Percentiles rank a stretch among this genome's conserved stretches.
Evolutionary conservation across 768 basidiomycete genomes (phyloP).

Genomic region (Phaeotremella fagi): DNA sequence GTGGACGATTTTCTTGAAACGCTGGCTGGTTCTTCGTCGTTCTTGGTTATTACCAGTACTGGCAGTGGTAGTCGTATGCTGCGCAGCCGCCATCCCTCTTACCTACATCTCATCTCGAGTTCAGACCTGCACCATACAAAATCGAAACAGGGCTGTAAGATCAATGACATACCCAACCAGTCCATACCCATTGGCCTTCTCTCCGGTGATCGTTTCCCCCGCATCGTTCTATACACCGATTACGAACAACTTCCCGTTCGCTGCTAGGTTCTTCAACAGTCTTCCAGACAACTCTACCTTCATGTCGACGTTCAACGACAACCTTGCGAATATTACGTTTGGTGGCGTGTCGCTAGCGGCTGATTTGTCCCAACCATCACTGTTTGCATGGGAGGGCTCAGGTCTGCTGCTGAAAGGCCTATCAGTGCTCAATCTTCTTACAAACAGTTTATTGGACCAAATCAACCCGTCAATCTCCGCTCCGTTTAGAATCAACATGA

Average conservation of each 20-base stretch:
- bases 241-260: background rate
- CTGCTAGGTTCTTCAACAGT: background rate
- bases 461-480: conserved; percentile 46
- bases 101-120: conserved; percentile 58
- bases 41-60: conserved; percentile 67
- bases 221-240: conserved; percentile 3
- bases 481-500: conserved; percentile 59
- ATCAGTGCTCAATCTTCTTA: conserved; percentile 63
- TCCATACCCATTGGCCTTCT: conserved; percentile 6
- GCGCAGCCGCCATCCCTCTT: conserved; percentile 64
- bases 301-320: conserved; percentile 54
- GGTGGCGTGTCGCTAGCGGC: conserved; percentile 67
- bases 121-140: conserved; percentile 52
- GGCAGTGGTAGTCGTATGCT: conserved; percentile 55
- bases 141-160: conserved; percentile 1
- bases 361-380: conserved; percentile 49
- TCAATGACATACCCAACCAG: conserved; percentile 17
- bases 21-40: conserved; percentile 59
- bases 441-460: conserved; percentile 61
- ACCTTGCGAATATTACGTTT: conserved; percentile 57
- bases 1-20: conserved; percentile 68
- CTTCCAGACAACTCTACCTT: conserved; percentile 59
- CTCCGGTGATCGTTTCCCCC: conserved; percentile 17
- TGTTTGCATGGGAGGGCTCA: conserved; percentile 69
- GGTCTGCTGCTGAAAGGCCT: conserved; percentile 60